These are phyloP conservation scores for Curvularia verruculosa DNA, from an alignment of 2,329 filamentous ascomycete genomes.

Conservation along the genomic window DNA sequence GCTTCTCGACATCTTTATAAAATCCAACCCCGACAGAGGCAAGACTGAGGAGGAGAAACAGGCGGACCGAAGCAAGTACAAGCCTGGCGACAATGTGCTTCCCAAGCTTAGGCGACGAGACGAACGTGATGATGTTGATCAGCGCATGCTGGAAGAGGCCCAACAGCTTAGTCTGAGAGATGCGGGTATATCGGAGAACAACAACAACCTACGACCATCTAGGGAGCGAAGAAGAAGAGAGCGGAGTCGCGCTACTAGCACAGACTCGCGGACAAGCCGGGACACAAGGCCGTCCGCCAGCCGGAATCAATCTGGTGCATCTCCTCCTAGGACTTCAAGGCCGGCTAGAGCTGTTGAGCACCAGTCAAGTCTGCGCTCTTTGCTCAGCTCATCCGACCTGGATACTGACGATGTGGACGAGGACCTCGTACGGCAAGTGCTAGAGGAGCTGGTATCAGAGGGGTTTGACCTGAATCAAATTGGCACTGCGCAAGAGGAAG, in stretches of 20 bases:
- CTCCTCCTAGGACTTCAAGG: slow-evolving; percentile 29
- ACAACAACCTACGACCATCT: slow-evolving; percentile 50
- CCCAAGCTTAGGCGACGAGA: slow-evolving; percentile 61
- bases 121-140: slow-evolving; percentile 68
- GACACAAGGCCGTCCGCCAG: slow-evolving; percentile 37
- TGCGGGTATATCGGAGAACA: slow-evolving; percentile 57
- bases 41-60: slow-evolving; percentile 75
- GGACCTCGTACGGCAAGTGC: slow-evolving; percentile 87
- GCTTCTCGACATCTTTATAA: slow-evolving; percentile 84
- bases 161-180: slow-evolving; percentile 76
- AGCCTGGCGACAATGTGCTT: slow-evolving; percentile 79
- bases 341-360: slow-evolving; percentile 73
- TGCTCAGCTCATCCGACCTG: slow-evolving; percentile 80
- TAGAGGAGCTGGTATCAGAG: slow-evolving; percentile 84
- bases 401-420: slow-evolving; percentile 80
- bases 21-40: slow-evolving; percentile 76
- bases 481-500: slow-evolving; percentile 82
- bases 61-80: slow-evolving; percentile 77
- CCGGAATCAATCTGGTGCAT: slow-evolving; percentile 28
- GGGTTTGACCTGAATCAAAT: slow-evolving; percentile 89
- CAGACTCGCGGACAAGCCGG: slow-evolving; percentile 35
- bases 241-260: slow-evolving; percentile 49
- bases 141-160: slow-evolving; percentile 72
- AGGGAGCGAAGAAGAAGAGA: slow-evolving; percentile 43
- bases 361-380: slow-evolving; percentile 83